Percentiles rank a stretch among this genome's conserved stretches.
phyloP scores from a whole-genome alignment of 2,329 filamentous ascomycete species.

The Aureobasidium melanogenum region DNA sequence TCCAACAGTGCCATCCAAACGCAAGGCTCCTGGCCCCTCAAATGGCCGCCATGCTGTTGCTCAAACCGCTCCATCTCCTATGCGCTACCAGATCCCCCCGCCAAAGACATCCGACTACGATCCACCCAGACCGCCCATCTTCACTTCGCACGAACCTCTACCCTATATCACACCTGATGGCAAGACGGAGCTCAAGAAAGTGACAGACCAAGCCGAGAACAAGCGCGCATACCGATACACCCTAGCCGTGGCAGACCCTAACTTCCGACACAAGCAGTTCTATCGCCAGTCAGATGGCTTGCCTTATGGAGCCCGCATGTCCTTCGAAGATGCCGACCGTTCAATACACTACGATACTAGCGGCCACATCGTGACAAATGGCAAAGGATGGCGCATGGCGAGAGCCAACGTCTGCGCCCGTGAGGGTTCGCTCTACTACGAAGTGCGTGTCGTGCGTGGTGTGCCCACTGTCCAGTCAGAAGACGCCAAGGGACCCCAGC shows the following conservation, averaged over 20 bases:
- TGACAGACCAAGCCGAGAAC: slow-evolving; percentile 50
- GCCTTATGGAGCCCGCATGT: slow-evolving; percentile 76
- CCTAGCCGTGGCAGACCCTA: slow-evolving; percentile 81
- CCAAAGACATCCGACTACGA: slow-evolving; percentile 41
- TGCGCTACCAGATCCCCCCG: slow-evolving; percentile 42
- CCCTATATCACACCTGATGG: slow-evolving; percentile 35
- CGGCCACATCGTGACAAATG: slow-evolving; percentile 71
- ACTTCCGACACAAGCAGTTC: slow-evolving; percentile 77
- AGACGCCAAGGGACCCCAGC: slow-evolving; percentile 38
- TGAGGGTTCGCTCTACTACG: slow-evolving; percentile 88
- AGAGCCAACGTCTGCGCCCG: slow-evolving; percentile 83
- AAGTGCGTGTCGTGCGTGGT: slow-evolving; percentile 80
- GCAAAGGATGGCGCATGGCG: slow-evolving; percentile 87
- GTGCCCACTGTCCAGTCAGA: slow-evolving; percentile 43
- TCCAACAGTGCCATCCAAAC: slow-evolving; percentile 28
- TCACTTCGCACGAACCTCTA: slow-evolving; percentile 38
- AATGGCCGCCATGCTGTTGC: background rate
- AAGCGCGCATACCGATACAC: slow-evolving; percentile 75
- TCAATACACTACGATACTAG: slow-evolving; percentile 69
- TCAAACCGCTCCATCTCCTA: slow-evolving; percentile 34
- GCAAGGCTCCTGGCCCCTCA: slow-evolving; percentile 24
- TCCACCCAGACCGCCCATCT: slow-evolving; percentile 37
- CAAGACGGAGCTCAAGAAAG: slow-evolving; percentile 36
- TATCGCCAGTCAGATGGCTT: slow-evolving; percentile 82
- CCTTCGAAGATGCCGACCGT: slow-evolving; percentile 82